Conservation (phyloP, 352 stramenopile genomes). For the Globisporangium apiculatum region DNA sequence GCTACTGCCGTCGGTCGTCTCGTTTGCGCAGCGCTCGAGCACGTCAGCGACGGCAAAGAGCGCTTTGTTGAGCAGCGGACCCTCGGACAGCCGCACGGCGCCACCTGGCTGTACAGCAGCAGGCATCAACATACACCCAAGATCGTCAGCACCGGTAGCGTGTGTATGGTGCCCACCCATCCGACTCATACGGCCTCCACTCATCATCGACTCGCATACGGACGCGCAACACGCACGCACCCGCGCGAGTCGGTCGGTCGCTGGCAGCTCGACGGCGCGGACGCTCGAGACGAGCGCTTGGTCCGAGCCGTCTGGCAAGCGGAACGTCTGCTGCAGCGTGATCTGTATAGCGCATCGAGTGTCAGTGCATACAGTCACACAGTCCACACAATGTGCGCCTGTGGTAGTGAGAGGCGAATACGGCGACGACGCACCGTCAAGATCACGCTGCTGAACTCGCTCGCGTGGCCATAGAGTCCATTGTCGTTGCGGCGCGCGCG, state of each 20-base stretch:
- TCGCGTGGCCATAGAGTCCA: conserved; percentile 32
- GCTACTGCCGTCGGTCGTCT: no score
- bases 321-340: conserved; percentile 31
- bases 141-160: background rate
- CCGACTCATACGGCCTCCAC: no score
- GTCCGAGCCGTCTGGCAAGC: conserved; percentile 20
- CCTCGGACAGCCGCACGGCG: conserved; percentile 34
- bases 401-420: no score
- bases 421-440: conserved; percentile 22
- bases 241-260: conserved; percentile 37
- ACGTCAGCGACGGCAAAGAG: conserved; percentile 39
- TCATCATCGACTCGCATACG: no score
- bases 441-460: conserved; percentile 40
- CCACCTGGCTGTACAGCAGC: conserved; percentile 13
- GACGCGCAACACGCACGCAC: conserved; percentile 10
- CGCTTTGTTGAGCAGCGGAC: conserved; percentile 50
- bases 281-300: conserved; percentile 40
- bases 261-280: conserved; percentile 36
- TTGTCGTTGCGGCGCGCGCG: conserved; percentile 18
- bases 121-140: background rate
- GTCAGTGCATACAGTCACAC: background rate
- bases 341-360: conserved; percentile 15
- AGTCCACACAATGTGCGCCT: no score
- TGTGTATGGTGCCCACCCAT: no score
- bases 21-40: conserved; percentile 8